Evolutionary conservation across 495 filamentous ascomycete species (phyloP), one percentile per base, ranked within the genome.

Genomic region (Penicillium canescens): DNA sequence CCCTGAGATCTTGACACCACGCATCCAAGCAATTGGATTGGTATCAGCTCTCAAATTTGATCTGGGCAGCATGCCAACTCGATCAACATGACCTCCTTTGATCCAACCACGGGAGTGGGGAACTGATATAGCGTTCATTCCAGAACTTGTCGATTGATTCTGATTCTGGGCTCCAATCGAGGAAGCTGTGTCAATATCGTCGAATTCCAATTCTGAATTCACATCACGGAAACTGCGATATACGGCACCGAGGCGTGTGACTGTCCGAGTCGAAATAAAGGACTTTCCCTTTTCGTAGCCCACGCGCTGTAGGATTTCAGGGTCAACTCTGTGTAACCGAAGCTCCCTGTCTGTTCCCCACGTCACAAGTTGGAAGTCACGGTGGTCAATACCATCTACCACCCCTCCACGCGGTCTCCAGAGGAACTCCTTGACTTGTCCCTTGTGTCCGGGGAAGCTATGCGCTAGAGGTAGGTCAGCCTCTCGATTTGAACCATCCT

Each of bases 1-100:
- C 34, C 82, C 74, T 6, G 71, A 74, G 55, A 97, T 92, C 55
- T 90, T 94, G 37, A 97, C 90, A 28, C 91, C 91, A 52, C 85
- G 90, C 89, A 97, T 96, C 92, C 92, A 97, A 12, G 85, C 80
- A 52, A 97, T 93, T 33, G 91, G 79, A 59, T 91, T 90, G n/a
- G 79, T 76, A 42, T 86, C 79, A 45, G 82, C 84, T 44, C 75
- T 72, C 12, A 77, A 45, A 34, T 71, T 76, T 20, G 77, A 78
- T 40, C 82, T 84, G 2, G 81, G 83, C 60, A 85, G 85, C 82
- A 86, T 88, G 6, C 85, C 84, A 26, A 82, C 75, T 10, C 81
- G 72, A 11, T 76, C 80, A 56, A 78, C 73, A 44, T 74, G 76
- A 13, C 69, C 71, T 36, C 74, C 66, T 36, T 75, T 75, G 8